Conservation (phyloP, 768 basidiomycete genomes). For the Psilocybe tampanensis region DNA sequence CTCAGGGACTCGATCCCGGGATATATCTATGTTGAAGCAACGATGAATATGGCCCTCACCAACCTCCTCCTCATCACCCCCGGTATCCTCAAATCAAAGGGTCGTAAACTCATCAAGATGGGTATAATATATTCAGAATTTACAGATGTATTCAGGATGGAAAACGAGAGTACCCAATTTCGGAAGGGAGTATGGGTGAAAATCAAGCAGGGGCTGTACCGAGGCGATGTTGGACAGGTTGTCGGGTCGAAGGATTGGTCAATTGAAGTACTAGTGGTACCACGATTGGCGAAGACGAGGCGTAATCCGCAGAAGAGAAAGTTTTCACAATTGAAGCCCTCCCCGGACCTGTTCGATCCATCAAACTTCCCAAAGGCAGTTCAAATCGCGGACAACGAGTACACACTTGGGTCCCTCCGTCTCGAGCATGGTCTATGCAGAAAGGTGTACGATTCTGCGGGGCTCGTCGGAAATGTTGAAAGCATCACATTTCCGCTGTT, state of each 20-base stretch:
- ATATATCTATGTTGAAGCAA: neutral
- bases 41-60: neutral
- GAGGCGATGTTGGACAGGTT: neutral
- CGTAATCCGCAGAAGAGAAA: neutral
- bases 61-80: neutral
- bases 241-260: neutral
- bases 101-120: neutral
- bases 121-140: neutral
- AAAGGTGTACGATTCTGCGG: too few species aligned
- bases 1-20: neutral
- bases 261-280: neutral
- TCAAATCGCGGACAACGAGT: too few species aligned
- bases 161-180: neutral
- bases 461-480: too few species aligned
- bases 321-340: too few species aligned
- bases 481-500: too few species aligned
- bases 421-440: too few species aligned
- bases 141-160: neutral
- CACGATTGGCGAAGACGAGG: neutral
- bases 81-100: neutral
- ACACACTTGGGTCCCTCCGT: too few species aligned
- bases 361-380: too few species aligned
- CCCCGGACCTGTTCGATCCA: too few species aligned
- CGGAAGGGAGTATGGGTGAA: neutral
- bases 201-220: neutral